Percentiles rank a stretch among this genome's conserved stretches.
Evolutionary conservation across 306 rosid species (phyloP).

Genomic region (Canavalia gladiata): DNA sequence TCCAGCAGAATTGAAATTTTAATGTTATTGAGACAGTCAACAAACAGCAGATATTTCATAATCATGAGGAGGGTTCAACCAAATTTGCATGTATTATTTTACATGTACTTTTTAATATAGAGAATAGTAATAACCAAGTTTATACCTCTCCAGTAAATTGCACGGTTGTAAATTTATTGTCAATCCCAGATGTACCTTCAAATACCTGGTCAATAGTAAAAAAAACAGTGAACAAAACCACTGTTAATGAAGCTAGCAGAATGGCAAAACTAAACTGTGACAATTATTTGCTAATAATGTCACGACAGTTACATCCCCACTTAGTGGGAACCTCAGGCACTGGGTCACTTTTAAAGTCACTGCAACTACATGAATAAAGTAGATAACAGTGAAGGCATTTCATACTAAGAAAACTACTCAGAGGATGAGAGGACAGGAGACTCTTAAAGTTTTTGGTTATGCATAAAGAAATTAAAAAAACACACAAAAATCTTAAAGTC

Average conservation of each 20-base stretch:
- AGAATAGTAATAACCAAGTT: constrained; percentile 42
- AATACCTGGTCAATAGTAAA: constrained; percentile 70
- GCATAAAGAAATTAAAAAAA: background rate
- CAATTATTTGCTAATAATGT: background rate
- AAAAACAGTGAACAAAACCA: constrained; percentile 20
- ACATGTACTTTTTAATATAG: constrained; percentile 16
- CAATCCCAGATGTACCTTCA: constrained; percentile 99
- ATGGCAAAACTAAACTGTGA: constrained; percentile 31
- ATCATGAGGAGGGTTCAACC: background rate
- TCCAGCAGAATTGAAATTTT: background rate
- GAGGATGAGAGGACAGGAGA: constrained; percentile 4
- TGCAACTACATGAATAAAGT: constrained; percentile 28
- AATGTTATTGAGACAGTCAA: constrained; percentile 9
- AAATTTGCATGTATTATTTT: background rate
- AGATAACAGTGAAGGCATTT: constrained; percentile 14
- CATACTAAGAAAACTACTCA: constrained; percentile 33
- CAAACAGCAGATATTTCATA: constrained; percentile 10
- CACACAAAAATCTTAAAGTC: constrained; percentile 16
- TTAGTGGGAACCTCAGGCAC: background rate
- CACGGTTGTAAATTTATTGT: constrained; percentile 96
- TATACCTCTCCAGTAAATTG: constrained; percentile 99
- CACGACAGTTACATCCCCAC: background rate
- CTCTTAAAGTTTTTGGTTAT: constrained; percentile 16
- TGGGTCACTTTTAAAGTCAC: background rate
- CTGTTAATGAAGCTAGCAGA: constrained; percentile 3